phyloP scores from a whole-genome alignment of 129 eudicot genomes.

The Saussurea involucrata region DNA sequence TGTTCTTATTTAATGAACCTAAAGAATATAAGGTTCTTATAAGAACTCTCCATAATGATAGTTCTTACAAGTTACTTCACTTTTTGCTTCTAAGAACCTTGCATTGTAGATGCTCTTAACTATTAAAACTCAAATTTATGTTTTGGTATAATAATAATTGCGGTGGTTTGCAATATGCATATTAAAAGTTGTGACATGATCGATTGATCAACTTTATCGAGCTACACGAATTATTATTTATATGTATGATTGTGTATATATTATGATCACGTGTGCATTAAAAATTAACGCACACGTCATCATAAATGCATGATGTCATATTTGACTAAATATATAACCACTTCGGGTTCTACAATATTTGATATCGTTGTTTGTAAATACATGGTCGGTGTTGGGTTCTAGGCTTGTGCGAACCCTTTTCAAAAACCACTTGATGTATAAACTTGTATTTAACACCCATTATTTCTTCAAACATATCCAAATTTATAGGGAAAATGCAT shows the following conservation, averaged over 20 bases:
- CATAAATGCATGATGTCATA: neutral
- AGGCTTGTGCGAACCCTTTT: neutral
- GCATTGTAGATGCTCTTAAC: too few relatives aligned
- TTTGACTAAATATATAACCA: neutral
- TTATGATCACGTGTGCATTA: neutral
- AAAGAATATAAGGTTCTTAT: too few relatives aligned
- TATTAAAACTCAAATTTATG: too few relatives aligned
- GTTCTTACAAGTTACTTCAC: too few relatives aligned
- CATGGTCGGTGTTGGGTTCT: neutral
- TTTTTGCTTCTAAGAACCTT: too few relatives aligned
- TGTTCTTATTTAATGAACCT: too few relatives aligned
- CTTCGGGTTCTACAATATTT: neutral
- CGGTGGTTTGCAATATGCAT: neutral
- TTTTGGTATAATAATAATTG: neutral
- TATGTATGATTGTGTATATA: neutral
- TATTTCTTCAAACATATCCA: neutral
- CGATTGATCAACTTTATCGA: neutral
- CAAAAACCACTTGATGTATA: neutral
- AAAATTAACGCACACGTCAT: neutral
- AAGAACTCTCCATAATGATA: too few relatives aligned
- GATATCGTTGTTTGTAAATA: neutral
- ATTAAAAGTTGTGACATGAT: neutral
- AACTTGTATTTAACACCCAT: neutral
- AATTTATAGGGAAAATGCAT: neutral
- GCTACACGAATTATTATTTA: neutral